These are phyloP conservation scores for Chlorella variabilis DNA, from an alignment of 163 green algal genomes.

Conservation along the genomic window DNA sequence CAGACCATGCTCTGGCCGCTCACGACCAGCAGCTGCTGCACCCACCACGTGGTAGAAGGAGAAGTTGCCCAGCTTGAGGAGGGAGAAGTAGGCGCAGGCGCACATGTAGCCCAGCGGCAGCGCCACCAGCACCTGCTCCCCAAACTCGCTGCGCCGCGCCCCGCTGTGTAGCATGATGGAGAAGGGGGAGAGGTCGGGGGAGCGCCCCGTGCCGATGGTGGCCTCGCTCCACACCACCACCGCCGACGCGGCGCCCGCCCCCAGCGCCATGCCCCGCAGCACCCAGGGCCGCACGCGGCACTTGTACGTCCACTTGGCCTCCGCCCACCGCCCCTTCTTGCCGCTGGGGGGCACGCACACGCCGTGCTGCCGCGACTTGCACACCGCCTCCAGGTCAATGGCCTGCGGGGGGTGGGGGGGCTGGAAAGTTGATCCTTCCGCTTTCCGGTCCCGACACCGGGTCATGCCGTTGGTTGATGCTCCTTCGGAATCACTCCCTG, in stretches of 20 bases:
- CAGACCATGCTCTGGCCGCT: no score
- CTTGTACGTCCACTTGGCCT: conserved; percentile 39
- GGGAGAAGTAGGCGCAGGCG: conserved; percentile 77
- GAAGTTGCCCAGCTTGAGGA: conserved; percentile 83
- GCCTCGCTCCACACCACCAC: conserved; percentile 81
- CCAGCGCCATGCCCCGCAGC: conserved; percentile 46
- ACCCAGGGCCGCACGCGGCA: conserved; percentile 61
- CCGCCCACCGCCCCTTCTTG: neutral
- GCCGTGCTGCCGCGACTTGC: conserved; percentile 52
- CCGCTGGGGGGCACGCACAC: conserved; percentile 35
- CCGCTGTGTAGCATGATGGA: conserved; percentile 45
- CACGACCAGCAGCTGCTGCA: no score
- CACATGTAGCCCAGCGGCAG: conserved; percentile 78
- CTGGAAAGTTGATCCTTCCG: no score
- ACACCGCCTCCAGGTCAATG: conserved; percentile 71
- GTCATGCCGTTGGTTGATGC: no score
- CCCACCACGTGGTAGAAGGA: conserved; percentile 70
- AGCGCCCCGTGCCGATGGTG: conserved; percentile 67
- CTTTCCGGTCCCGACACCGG: no score
- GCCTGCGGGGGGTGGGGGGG: neutral
- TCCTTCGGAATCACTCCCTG: no score
- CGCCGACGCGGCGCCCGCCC: conserved; percentile 54
- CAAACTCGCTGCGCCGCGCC: conserved; percentile 37
- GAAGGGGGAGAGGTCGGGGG: conserved; percentile 80
- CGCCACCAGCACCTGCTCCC: conserved; percentile 63